A percentile compares a stretch with the other conserved stretches of the same genome.
Evolutionary conservation across 345 rosid species (phyloP).

Genomic region (Raphanus sativus): DNA sequence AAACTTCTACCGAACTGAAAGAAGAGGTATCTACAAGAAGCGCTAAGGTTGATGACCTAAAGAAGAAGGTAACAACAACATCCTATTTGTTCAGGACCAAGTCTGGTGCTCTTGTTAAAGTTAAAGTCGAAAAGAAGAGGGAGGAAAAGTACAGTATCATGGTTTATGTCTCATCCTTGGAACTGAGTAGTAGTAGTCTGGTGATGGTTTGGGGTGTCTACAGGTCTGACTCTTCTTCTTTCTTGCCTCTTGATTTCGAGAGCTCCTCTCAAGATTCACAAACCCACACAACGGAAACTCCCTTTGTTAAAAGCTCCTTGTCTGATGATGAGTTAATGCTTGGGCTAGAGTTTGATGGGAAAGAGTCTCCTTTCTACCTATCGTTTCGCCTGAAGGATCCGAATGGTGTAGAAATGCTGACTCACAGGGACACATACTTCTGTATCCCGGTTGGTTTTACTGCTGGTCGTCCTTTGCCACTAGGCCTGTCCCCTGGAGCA

Average conservation of each 20-base stretch:
- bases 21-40: conserved; percentile 41
- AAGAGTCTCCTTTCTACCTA: conserved; percentile 66
- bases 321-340: conserved; percentile 42
- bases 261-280: conserved; percentile 39
- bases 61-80: conserved; percentile 46
- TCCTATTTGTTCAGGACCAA: conserved; percentile 70
- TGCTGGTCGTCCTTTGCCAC: conserved; percentile 65
- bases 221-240: conserved; percentile 63
- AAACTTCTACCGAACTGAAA: conserved; percentile 46
- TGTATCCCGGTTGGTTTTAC: conserved; percentile 80
- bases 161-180: conserved; percentile 63
- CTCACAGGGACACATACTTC: conserved; percentile 56
- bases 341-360: conserved; percentile 71
- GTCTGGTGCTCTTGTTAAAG: conserved; percentile 66
- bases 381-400: conserved; percentile 66
- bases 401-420: conserved; percentile 52
- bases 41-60: conserved; percentile 40
- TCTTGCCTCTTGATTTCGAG: conserved; percentile 50
- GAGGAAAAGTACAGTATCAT: conserved; percentile 50
- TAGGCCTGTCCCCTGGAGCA: conserved; percentile 69
- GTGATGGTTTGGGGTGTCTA: conserved; percentile 67
- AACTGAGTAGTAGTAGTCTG: conserved; percentile 39
- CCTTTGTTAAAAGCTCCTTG: conserved; percentile 46
- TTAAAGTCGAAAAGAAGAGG: conserved; percentile 54
- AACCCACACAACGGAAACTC: conserved; percentile 46